Percentiles rank a stretch among this genome's conserved stretches.
Evolutionary conservation across 2,329 filamentous ascomycete genomes (phyloP).

Genomic region (Aspergillus neoniger): DNA sequence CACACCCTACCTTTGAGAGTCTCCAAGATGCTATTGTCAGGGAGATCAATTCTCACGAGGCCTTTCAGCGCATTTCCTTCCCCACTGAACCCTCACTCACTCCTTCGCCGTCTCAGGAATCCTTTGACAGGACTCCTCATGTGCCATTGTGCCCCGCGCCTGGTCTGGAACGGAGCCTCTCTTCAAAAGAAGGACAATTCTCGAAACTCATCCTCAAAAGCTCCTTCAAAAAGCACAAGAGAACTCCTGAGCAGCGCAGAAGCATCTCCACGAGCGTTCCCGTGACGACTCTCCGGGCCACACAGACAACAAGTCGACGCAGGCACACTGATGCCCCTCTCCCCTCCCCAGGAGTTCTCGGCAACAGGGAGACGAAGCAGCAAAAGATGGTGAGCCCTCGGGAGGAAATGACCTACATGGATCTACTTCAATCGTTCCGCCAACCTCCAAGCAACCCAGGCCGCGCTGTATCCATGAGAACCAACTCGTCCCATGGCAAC

Average conservation of each 20-base stretch:
- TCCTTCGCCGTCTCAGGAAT: slow-evolving; percentile 29
- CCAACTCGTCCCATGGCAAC: slow-evolving; percentile 11
- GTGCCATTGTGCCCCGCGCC: slow-evolving; percentile 14
- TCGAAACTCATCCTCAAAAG: slow-evolving; percentile 34
- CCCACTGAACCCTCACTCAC: slow-evolving; percentile 39
- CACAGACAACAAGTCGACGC: slow-evolving; percentile 29
- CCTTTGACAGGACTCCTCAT: slow-evolving; percentile 22
- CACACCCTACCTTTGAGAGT: slow-evolving; percentile 43
- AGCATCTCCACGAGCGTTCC: slow-evolving; percentile 34
- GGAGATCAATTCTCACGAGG: slow-evolving; percentile 48
- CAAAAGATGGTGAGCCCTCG: slow-evolving; percentile 17
- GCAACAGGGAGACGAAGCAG: slow-evolving; percentile 20
- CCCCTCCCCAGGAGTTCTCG: slow-evolving; percentile 35
- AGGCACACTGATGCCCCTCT: slow-evolving; percentile 45
- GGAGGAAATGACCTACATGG: slow-evolving; percentile 34
- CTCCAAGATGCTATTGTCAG: slow-evolving; percentile 47
- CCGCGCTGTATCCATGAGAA: slow-evolving; percentile 17
- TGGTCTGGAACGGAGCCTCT: slow-evolving; percentile 27
- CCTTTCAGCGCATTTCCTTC: slow-evolving; percentile 39
- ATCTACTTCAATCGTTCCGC: slow-evolving; percentile 25
- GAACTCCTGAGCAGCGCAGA: slow-evolving; percentile 29
- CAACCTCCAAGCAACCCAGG: slow-evolving; percentile 6
- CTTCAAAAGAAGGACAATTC: slow-evolving; percentile 34
- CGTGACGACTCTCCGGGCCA: slow-evolving; percentile 23
- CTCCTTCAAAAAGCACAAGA: slow-evolving; percentile 34